Evolutionary conservation across 306 rosid genomes (phyloP), one percentile per base, ranked within the genome.

Genomic region (Acmispon strigosus): DNA sequence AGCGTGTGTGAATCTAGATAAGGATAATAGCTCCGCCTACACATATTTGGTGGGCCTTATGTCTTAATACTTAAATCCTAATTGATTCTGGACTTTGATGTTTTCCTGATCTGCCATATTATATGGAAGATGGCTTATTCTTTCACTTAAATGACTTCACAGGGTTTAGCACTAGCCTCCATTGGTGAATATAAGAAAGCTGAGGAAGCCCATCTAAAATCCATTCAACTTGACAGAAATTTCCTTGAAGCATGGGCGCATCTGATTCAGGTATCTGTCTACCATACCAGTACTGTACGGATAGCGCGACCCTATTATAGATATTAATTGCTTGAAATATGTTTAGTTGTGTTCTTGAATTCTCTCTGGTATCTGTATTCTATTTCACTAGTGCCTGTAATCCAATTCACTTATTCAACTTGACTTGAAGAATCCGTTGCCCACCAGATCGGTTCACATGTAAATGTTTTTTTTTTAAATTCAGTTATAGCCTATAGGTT

Each of bases 171-270:
- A 50, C 83, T 89, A 59, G 87, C 92, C 72, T 92, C 98, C 65
- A 80, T 84, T 72, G 96, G 98, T 66, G 95, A 92, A 62, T 92
- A 87, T 72, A 67, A 77, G 69, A 80, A 78, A 76, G 92, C 95
- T 6, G 95, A 92, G 86, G 96, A 89, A 84, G 96, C 90, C 49
- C 96, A 87, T 84, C 76, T 86, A 62, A 87, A 76, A 80, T 71
- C 98, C 13, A 87, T 92, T 76, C 82, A 86, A 66, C 56, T 86
- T 63, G 98, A 92, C 81, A 67, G 70, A 67, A 89, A 76, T 80
- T 92, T 92, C 61, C 95, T 92, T 4, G 98, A 92, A 82, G 96
- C 95, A 66, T 87, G 96, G 98, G 87, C 86, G 61, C 95, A 92
- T 81, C 86, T 89, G 80, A 81, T 89, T 69, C 96, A 92, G 98